A percentile compares a stretch with the other conserved stretches of the same genome.
Evolutionary conservation across 2,329 filamentous ascomycete species (phyloP).

Genomic region (Penicillium palitans): DNA sequence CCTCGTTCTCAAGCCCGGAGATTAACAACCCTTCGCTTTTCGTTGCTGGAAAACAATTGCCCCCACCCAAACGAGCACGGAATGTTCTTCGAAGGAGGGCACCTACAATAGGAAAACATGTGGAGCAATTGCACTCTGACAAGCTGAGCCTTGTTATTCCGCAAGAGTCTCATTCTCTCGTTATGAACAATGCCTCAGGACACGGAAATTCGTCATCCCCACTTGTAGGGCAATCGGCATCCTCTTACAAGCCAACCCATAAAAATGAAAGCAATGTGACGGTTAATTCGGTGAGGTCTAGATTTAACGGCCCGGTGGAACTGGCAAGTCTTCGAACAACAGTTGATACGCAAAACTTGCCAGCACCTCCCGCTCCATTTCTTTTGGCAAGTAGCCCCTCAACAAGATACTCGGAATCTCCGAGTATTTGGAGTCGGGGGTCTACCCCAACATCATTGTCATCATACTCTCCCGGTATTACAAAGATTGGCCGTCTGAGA

Average conservation of each 20-base stretch:
- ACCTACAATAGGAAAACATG: slow-evolving; percentile 42
- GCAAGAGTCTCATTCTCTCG: slow-evolving; percentile 18
- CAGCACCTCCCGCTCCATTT: slow-evolving; percentile 41
- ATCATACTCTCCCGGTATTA: slow-evolving; percentile 50
- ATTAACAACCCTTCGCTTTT: slow-evolving; percentile 14
- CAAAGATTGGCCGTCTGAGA: slow-evolving; percentile 39
- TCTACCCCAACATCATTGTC: slow-evolving; percentile 53
- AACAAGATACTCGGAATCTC: slow-evolving; percentile 49
- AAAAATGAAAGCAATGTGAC: slow-evolving; percentile 16
- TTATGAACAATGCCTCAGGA: slow-evolving; percentile 17
- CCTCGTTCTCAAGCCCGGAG: slow-evolving; percentile 18
- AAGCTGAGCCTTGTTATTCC: slow-evolving; percentile 38
- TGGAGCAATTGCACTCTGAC: slow-evolving; percentile 24
- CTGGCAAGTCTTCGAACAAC: slow-evolving; percentile 41
- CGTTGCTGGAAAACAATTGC: slow-evolving; percentile 17
- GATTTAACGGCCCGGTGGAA: slow-evolving; percentile 36
- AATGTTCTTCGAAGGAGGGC: slow-evolving; percentile 47
- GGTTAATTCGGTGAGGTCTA: slow-evolving; percentile 13
- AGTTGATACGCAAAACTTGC: slow-evolving; percentile 37
- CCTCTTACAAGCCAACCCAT: slow-evolving; percentile 19
- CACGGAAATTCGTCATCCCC: slow-evolving; percentile 15
- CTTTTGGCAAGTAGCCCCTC: slow-evolving; percentile 48
- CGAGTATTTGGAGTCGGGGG: slow-evolving; percentile 48
- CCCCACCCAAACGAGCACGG: slow-evolving; percentile 30
- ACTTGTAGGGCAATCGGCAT: slow-evolving; percentile 7